These are phyloP conservation scores for Crithidia acanthocephali DNA, from an alignment of 208 protist species.

Conservation along the genomic window DNA sequence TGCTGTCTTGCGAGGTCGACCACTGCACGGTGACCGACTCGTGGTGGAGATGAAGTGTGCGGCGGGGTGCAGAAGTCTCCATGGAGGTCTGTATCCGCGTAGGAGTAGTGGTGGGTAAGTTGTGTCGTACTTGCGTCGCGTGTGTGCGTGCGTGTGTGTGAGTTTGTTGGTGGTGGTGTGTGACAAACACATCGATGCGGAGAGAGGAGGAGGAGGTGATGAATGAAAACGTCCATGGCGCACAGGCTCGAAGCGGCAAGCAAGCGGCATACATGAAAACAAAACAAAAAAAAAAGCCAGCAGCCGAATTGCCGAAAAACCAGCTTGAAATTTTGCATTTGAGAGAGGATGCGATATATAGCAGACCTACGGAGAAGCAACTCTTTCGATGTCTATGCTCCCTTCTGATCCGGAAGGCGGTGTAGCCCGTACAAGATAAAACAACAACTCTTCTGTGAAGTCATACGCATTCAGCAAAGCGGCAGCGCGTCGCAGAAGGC, in stretches of 20 bases:
- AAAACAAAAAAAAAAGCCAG: neutral
- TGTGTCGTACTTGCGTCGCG: too few relatives aligned
- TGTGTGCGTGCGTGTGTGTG: too few relatives aligned
- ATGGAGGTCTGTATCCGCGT: neutral
- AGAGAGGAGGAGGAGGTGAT: neutral
- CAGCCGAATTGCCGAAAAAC: neutral
- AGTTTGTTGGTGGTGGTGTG: too few relatives aligned
- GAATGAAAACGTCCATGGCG: neutral
- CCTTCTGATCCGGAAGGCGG: too few relatives aligned
- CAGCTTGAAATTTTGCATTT: neutral
- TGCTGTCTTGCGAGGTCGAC: slow-evolving; percentile 7
- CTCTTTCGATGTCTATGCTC: too few relatives aligned
- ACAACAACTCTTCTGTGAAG: too few relatives aligned
- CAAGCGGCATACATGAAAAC: neutral
- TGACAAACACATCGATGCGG: neutral
- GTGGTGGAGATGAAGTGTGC: slow-evolving; percentile 14
- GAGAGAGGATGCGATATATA: too few relatives aligned
- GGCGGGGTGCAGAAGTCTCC: slow-evolving; percentile 2
- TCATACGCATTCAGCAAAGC: too few relatives aligned
- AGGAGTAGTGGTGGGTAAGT: neutral
- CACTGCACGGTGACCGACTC: slow-evolving; percentile 28
- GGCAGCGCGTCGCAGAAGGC: too few relatives aligned
- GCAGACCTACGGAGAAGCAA: too few relatives aligned
- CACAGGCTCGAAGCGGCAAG: too few relatives aligned
- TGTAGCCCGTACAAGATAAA: too few relatives aligned